Evolutionary conservation across 1,139 yeast genomes (phyloP).

Genomic region (Debaryomyces robertsiae): DNA sequence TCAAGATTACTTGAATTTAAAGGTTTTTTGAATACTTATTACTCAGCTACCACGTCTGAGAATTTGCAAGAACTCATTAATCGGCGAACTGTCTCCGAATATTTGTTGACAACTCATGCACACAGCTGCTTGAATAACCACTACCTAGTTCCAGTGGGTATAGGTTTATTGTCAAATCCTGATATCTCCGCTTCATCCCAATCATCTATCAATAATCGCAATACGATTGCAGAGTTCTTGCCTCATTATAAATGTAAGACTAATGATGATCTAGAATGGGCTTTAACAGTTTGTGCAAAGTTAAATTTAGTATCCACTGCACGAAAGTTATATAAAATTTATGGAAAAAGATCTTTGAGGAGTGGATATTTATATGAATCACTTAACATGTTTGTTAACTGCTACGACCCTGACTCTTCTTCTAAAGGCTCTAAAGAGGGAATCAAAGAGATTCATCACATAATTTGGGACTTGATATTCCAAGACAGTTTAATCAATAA

Average conservation of each 20-base stretch:
- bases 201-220: conserved; percentile 32
- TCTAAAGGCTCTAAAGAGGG: conserved; percentile 25
- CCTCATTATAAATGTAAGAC: conserved; percentile 61
- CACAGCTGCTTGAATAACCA: conserved; percentile 54
- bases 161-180: conserved; percentile 50
- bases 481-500: conserved; percentile 62
- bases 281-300: conserved; percentile 56
- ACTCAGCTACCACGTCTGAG: conserved; percentile 20
- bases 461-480: conserved; percentile 53
- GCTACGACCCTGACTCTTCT: conserved; percentile 50
- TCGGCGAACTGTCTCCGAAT: conserved; percentile 56
- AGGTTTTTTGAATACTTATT: conserved; percentile 59
- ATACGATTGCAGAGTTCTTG: conserved; percentile 58
- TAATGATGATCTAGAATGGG: conserved; percentile 83
- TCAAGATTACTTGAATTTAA: conserved; percentile 66
- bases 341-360: conserved; percentile 42
- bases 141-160: conserved; percentile 63
- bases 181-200: conserved; percentile 27
- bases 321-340: conserved; percentile 46
- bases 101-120: conserved; percentile 63
- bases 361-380: conserved; percentile 61
- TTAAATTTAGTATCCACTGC: conserved; percentile 55
- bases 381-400: conserved; percentile 64
- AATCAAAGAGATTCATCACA: conserved; percentile 41
- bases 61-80: conserved; percentile 20